Conservation (phyloP, 139 green algal genomes). For the Volvox africanus region DNA sequence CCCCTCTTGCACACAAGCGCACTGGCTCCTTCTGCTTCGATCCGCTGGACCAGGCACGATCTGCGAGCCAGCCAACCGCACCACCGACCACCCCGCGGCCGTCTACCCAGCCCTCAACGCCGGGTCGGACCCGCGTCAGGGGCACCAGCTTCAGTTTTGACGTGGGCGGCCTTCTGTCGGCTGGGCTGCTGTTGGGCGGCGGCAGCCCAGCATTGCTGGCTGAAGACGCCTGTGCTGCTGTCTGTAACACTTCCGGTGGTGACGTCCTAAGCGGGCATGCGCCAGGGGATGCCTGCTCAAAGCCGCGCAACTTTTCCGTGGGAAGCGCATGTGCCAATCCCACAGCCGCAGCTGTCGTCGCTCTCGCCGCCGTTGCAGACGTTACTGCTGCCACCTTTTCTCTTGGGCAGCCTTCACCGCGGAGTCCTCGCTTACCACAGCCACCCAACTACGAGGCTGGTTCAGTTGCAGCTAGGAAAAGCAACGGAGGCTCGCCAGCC, state of each 20-base stretch:
- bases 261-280: neutral
- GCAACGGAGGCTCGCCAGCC: too few species aligned
- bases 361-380: too few species aligned
- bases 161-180: neutral
- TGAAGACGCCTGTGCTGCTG: neutral
- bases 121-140: neutral
- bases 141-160: constrained; percentile 38
- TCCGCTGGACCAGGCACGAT: neutral
- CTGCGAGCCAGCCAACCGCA: neutral
- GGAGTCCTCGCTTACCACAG: too few species aligned
- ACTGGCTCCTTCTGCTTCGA: neutral
- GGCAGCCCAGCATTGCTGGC: neutral
- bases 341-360: neutral
- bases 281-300: neutral
- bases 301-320: neutral
- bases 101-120: neutral
- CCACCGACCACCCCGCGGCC: neutral
- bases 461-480: too few species aligned
- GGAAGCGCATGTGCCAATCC: neutral
- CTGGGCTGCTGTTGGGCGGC: neutral
- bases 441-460: too few species aligned
- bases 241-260: neutral
- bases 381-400: too few species aligned
- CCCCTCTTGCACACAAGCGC: neutral
- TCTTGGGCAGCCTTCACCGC: too few species aligned